Evolutionary conservation across 257 asterid species (phyloP).

Genomic region (Solanum pennellii): DNA sequence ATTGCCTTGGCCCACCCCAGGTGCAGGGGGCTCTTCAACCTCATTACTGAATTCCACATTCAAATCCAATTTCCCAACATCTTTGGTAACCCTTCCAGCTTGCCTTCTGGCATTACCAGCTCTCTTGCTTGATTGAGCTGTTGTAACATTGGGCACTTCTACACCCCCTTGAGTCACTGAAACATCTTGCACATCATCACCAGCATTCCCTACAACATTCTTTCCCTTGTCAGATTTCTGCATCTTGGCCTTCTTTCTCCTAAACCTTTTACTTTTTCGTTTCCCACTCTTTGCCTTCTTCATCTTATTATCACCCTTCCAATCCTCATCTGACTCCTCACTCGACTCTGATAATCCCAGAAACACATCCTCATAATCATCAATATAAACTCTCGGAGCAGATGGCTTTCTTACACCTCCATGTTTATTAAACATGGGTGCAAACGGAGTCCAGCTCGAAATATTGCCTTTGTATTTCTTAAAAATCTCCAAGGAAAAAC

Average conservation of each 20-base stretch:
- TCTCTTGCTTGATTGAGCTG: slow-evolving; percentile 41
- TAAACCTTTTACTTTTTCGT: slow-evolving; percentile 13
- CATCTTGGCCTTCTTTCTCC: slow-evolving; percentile 29
- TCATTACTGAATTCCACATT: slow-evolving; percentile 91
- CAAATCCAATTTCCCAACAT: slow-evolving; percentile 68
- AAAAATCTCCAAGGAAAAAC: slow-evolving; percentile 33
- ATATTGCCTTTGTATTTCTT: slow-evolving; percentile 23
- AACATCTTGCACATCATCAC: slow-evolving; percentile 18
- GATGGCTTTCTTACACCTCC: slow-evolving; percentile 7
- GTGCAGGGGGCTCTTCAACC: slow-evolving; percentile 55
- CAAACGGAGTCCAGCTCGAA: slow-evolving; percentile 71
- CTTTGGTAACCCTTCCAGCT: slow-evolving; percentile 62
- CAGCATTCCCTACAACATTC: slow-evolving; percentile 13
- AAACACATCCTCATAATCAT: slow-evolving; percentile 51
- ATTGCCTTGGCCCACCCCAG: slow-evolving; percentile 37
- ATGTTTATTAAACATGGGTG: slow-evolving; percentile 62
- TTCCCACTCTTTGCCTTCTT: slow-evolving; percentile 16
- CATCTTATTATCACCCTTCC: slow-evolving; percentile 23
- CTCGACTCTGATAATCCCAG: slow-evolving; percentile 58
- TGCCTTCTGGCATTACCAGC: slow-evolving; percentile 44
- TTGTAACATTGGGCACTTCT: slow-evolving; percentile 22
- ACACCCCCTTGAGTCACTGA: slow-evolving; percentile 29
- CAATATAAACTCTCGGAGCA: slow-evolving; percentile 47
- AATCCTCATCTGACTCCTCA: slow-evolving; percentile 56
- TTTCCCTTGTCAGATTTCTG: slow-evolving; percentile 42